Conservation (phyloP, 2,329 filamentous ascomycete genomes). For the Alternaria sp. region DNA sequence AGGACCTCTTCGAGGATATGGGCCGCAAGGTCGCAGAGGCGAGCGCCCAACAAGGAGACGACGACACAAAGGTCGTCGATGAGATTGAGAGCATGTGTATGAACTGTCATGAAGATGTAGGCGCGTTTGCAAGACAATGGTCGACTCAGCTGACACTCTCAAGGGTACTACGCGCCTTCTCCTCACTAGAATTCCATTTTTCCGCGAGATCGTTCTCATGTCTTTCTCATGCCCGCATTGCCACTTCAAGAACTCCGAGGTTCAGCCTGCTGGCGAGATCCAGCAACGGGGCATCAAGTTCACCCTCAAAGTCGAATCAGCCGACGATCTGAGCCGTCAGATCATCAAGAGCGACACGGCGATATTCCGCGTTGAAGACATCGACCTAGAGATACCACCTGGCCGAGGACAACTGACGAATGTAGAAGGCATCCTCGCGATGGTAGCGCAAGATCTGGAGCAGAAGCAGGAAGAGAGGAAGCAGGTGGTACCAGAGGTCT, state of each 20-base stretch:
- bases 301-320: constrained; percentile 76
- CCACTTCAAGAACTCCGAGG: constrained; percentile 87
- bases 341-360: constrained; percentile 93
- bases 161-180: constrained; percentile 86
- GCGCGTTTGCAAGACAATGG: constrained; percentile 14
- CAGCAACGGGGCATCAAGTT: constrained; percentile 89
- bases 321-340: constrained; percentile 81
- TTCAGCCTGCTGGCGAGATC: constrained; percentile 90
- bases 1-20: constrained; percentile 63
- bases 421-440: constrained; percentile 84
- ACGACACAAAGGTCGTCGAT: constrained; percentile 59
- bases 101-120: constrained; percentile 62
- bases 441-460: constrained; percentile 81
- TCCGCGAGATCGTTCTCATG: constrained; percentile 97
- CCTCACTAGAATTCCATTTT: constrained; percentile 92
- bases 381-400: constrained; percentile 91
- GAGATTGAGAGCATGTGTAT: constrained; percentile 64
- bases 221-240: constrained; percentile 95
- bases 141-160: constrained; percentile 25
- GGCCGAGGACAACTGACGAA: constrained; percentile 93
- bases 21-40: constrained; percentile 57
- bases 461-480: constrained; percentile 84
- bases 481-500: constrained; percentile 77
- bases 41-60: constrained; percentile 45
- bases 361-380: constrained; percentile 83